phyloP scores from a whole-genome alignment of 1,284 basidiomycete species.

The Neonothopanus nambi region DNA sequence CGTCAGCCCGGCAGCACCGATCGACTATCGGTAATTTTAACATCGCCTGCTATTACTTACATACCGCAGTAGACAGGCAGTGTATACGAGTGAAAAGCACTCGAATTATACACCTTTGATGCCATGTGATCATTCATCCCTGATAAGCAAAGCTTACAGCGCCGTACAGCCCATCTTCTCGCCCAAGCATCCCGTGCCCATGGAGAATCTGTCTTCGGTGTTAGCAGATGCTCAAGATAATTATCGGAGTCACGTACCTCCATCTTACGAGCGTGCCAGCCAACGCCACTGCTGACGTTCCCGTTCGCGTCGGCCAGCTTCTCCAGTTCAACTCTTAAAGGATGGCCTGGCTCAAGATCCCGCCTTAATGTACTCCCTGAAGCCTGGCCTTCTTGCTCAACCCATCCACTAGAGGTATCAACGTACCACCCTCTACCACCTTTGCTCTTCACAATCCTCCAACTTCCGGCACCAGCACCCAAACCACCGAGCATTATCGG shows the following conservation, averaged over 20 bases:
- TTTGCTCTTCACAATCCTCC: conserved; percentile 89
- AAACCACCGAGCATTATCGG: conserved; percentile 72
- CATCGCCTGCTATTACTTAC: too few species aligned
- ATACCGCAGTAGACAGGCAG: too few species aligned
- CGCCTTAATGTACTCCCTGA: conserved; percentile 51
- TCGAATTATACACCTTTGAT: too few species aligned
- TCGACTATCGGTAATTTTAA: too few species aligned
- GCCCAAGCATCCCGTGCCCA: conserved; percentile 87
- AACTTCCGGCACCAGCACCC: conserved; percentile 76
- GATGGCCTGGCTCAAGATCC: conserved; percentile 63
- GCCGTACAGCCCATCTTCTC: conserved; percentile 93
- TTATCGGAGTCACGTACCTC: conserved; percentile 61
- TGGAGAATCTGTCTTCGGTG: conserved; percentile 60
- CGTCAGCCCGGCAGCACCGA: too few species aligned
- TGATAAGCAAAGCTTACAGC: conserved; percentile 91
- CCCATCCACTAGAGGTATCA: conserved; percentile 84
- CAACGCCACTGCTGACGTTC: conserved; percentile 86
- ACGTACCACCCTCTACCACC: conserved; percentile 97
- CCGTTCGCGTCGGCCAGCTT: conserved; percentile 81
- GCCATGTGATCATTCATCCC: conserved; percentile 46
- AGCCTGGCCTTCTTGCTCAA: conserved; percentile 39
- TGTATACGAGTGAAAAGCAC: too few species aligned
- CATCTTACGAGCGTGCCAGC: conserved; percentile 98
- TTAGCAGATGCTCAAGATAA: conserved; percentile 2
- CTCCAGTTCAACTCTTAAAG: conserved; percentile 68